Base-by-base conservation (phyloP, 2,329 filamentous ascomycete genomes). In the Aspergillus intermedius region DNA sequence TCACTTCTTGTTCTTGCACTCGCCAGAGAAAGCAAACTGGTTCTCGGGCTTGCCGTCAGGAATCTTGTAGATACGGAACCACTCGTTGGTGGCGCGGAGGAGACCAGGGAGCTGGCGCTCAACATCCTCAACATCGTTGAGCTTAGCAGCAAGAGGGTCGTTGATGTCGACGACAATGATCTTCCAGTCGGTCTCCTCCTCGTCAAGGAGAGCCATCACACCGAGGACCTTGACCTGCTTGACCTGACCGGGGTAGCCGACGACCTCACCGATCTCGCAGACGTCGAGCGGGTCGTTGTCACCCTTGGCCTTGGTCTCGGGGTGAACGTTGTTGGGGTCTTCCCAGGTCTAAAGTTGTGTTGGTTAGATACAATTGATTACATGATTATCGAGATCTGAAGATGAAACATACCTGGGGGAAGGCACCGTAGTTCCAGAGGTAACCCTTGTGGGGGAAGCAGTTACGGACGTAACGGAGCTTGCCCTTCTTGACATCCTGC, bases 61-160 rank as follows among this genome's bases (percentile, higher is more conserved):
- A 76, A 98, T 98, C 83, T 98, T 98, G 87, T 98, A 98, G 83
- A 98, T 98, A 74, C 93, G 90, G 90, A 98, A 98, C 93, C 93
- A 98, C 81, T 98, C 93, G 71, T 98, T 98, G 70, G 91, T 97
- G 69, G 93, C 93, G 61, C 93, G 87, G 72, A 98, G 82, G 52
- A 98, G 88, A 64, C 93, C 93, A 53, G 93, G 93, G 50, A 98
- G 85, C 79, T 97, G 93, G 69, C 91, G 86, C 83, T 98, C 93
- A 62, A 98, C 93, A 70, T 98, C 93, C 82, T 97, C 93, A 56
- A 97, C 86, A 73, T 97, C 91, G 78, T 98, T 91, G 70, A 98
- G 87, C 83, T 95, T 95, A 68, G 88, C 76, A 49, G 93, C 93
- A 57, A 98, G 81, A 60, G 93, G 91, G 78, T 98, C 93, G 77